These are phyloP conservation scores for Conticribra guillardii DNA, from an alignment of 108 stramenopile species.

Conservation along the genomic window DNA sequence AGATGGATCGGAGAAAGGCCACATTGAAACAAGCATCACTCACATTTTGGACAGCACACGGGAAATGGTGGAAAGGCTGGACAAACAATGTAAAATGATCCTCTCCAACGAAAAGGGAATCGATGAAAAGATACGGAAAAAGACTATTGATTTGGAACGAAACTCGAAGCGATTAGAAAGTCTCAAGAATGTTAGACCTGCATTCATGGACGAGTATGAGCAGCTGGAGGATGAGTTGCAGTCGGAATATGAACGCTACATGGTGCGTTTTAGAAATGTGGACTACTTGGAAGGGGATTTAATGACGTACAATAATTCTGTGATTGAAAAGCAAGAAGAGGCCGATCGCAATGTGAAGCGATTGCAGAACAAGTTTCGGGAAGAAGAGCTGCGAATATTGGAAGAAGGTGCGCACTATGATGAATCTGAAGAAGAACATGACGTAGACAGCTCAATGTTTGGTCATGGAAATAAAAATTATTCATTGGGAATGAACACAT, in stretches of 20 bases:
- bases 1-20: slow-evolving; percentile 9
- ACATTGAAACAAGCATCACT: slow-evolving; percentile 13
- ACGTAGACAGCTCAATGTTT: slow-evolving; percentile 3
- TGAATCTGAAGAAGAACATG: not conserved
- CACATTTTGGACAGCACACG: slow-evolving; percentile 34
- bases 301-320: slow-evolving; percentile 45
- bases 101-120: slow-evolving; percentile 34
- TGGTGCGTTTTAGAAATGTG: slow-evolving; percentile 67
- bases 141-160: slow-evolving; percentile 47
- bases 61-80: slow-evolving; percentile 13
- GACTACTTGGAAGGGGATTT: slow-evolving; percentile 85
- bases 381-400: slow-evolving; percentile 54
- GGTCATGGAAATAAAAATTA: slow-evolving; percentile 1
- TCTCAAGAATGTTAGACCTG: slow-evolving; percentile 68
- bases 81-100: slow-evolving; percentile 37
- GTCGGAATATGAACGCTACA: slow-evolving; percentile 76
- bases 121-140: slow-evolving; percentile 42
- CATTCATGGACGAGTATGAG: slow-evolving; percentile 90
- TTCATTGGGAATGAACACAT: no score
- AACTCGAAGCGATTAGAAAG: slow-evolving; percentile 38
- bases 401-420: slow-evolving; percentile 20
- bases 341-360: slow-evolving; percentile 61
- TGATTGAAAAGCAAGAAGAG: slow-evolving; percentile 51
- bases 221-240: slow-evolving; percentile 81
- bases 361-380: slow-evolving; percentile 56